Conservation (phyloP, 768 basidiomycete species). For the Tremella mesenterica region DNA sequence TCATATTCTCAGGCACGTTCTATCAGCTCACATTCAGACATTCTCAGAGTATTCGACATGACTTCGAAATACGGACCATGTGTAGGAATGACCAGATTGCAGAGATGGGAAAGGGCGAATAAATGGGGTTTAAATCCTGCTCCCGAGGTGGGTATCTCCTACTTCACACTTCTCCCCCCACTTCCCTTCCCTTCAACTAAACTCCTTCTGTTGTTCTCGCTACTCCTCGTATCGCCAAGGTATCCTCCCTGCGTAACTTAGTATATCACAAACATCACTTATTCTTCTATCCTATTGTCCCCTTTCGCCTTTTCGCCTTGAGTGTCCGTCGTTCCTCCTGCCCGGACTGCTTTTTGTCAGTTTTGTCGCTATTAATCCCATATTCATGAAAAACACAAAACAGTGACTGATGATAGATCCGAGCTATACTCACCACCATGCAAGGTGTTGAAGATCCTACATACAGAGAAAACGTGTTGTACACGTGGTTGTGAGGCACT, state of each 20-base stretch:
- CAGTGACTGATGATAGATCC: constrained; percentile 51
- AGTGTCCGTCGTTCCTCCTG: no score
- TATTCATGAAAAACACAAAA: neutral
- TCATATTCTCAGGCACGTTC: constrained; percentile 42
- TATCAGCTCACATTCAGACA: constrained; percentile 12
- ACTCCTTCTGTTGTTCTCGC: no score
- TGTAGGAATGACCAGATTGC: constrained; percentile 54
- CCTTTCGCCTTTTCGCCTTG: no score
- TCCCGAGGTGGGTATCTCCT: constrained; percentile 52
- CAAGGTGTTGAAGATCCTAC: constrained; percentile 54
- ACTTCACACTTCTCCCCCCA: neutral
- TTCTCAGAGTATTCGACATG: constrained; percentile 43
- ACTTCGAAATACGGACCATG: constrained; percentile 40
- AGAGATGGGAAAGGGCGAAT: constrained; percentile 79
- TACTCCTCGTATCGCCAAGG: constrained; percentile 1
- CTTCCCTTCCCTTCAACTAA: neutral
- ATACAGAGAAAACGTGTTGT: constrained; percentile 59
- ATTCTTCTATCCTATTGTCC: no score
- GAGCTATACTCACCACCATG: constrained; percentile 63
- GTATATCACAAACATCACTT: no score
- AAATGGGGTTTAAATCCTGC: constrained; percentile 73
- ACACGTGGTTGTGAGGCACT: constrained; percentile 42
- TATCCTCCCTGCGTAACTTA: no score
- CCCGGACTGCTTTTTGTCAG: no score
- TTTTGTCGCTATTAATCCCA: no score